These are phyloP conservation scores for Mesembryanthemum crystallinum DNA, from an alignment of 148 eudicot species.

Conservation along the genomic window DNA sequence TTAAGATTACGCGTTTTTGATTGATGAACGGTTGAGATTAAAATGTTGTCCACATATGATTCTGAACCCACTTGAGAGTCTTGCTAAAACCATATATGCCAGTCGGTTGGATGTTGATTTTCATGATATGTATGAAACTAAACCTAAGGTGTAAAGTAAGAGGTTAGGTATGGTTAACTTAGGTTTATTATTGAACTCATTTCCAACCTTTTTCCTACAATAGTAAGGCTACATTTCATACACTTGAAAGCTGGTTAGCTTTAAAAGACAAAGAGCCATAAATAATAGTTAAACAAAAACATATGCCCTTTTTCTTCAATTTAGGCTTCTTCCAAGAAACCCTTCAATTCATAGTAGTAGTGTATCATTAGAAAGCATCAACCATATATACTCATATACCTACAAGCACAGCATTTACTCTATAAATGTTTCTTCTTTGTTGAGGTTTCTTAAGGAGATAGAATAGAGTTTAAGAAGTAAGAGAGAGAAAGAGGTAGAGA, in stretches of 20 bases:
- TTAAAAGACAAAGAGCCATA: slow-evolving; percentile 13
- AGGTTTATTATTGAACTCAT: slow-evolving; percentile 21
- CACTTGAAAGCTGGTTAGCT: slow-evolving; percentile 25
- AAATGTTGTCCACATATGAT: background rate
- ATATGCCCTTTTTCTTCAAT: background rate
- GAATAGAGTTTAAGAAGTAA: slow-evolving; percentile 16
- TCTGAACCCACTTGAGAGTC: slow-evolving; percentile 7
- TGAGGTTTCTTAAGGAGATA: slow-evolving; percentile 16
- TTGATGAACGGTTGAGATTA: background rate
- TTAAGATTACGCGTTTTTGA: background rate
- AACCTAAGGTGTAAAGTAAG: slow-evolving; percentile 20
- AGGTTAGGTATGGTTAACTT: slow-evolving; percentile 21
- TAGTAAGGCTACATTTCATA: slow-evolving; percentile 30
- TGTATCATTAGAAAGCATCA: background rate
- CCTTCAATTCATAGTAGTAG: background rate
- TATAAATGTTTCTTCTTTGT: slow-evolving; percentile 20
- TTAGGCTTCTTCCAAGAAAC: background rate
- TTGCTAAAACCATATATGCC: background rate
- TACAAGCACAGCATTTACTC: slow-evolving; percentile 15
- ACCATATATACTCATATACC: slow-evolving; percentile 19
- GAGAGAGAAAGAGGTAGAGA: background rate
- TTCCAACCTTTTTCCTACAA: slow-evolving; percentile 19
- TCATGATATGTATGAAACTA: slow-evolving; percentile 1
- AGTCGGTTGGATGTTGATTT: slow-evolving; percentile 2
- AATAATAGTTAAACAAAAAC: background rate